Evolutionary conservation across 306 rosid species (phyloP).

Genomic region (Trifolium dubium): DNA sequence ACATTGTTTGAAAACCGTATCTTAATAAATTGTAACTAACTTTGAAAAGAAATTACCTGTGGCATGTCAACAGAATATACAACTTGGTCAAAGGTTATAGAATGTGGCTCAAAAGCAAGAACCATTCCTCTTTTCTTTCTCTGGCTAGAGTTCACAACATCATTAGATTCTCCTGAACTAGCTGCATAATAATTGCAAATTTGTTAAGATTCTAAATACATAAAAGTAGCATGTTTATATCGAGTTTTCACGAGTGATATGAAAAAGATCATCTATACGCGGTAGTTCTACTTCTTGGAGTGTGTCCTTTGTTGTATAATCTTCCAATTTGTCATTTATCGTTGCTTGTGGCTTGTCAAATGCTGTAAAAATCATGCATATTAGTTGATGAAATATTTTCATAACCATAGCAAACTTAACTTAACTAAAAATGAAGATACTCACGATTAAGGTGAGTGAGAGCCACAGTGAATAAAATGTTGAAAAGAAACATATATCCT

Average conservation of each 20-base stretch:
- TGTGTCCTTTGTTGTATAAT: background rate
- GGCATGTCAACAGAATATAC: constrained; percentile 70
- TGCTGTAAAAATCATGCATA: constrained; percentile 22
- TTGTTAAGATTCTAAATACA: constrained; percentile 5
- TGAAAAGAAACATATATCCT: constrained; percentile 50
- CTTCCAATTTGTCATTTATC: constrained; percentile 43
- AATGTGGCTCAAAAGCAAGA: constrained; percentile 65
- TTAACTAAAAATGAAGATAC: background rate
- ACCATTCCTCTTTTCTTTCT: constrained; percentile 58
- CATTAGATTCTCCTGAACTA: constrained; percentile 31
- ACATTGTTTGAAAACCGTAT: constrained; percentile 1
- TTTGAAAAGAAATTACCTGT: constrained; percentile 43
- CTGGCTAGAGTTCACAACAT: constrained; percentile 35
- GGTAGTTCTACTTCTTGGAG: constrained; percentile 46
- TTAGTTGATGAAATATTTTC: background rate
- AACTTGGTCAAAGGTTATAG: constrained; percentile 56
- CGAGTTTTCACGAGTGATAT: background rate
- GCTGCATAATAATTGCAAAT: constrained; percentile 41
- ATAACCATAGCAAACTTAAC: background rate
- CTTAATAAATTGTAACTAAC: background rate
- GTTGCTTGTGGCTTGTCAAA: constrained; percentile 53
- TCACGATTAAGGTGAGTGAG: constrained; percentile 38
- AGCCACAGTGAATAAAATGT: constrained; percentile 30
- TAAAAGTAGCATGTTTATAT: background rate
- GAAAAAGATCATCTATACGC: constrained; percentile 43